Base-by-base conservation (phyloP, 371 early-diverging fungal genomes). In the Dichotomocladium elegans region DNA sequence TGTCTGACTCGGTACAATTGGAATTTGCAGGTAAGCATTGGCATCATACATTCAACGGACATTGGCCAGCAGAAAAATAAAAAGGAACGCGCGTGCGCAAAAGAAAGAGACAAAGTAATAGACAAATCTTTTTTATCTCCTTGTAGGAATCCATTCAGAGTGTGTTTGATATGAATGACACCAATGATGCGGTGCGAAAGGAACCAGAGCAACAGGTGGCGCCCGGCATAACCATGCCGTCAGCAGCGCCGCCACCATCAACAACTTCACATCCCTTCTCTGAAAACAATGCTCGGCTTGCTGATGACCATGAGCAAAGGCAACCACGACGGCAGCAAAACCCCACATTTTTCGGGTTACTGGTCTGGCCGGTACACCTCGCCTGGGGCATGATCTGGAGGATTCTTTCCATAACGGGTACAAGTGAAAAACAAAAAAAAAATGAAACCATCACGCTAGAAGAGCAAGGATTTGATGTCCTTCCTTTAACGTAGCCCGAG, bases 351-450 rank as follows among this genome's bases (percentile, higher is more conserved):
- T 49, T 76, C 3, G 60, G 77, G 12, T 59, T 79, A 37, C 64
- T 87, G 11, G 57, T 80, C 5, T 84, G 85, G 79, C 89, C 89
- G 24, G 66, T 87, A 63, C 80, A 81, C 14, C 67, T 85, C 25
- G 79, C 82, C 3, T 79, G 82, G 70, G 73, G 75, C n/a, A 71
- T 85, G 34, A 81, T 76, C 5, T 86, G 85, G 86, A 72, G 80
- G 24, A 60, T 86, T 34, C 58, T 87, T 11, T 71, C 80, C 17
- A 82, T 77, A 73, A 79, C n/a, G n/a, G n/a, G n/a, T n/a, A n/a
- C n/a, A n/a, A n/a, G n/a, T n/a, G n/a, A n/a, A n/a, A n/a, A n/a
- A n/a, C n/a, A n/a, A n/a, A n/a, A n/a, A n/a, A n/a, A n/a, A n/a
- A n/a, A n/a, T n/a, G n/a, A n/a, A n/a, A n/a, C n/a, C n/a, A n/a